A percentile compares a stretch with the other conserved stretches of the same genome.
phyloP scores from a whole-genome alignment of 2,329 filamentous ascomycete genomes.

The Arthrobotrys iridis region DNA sequence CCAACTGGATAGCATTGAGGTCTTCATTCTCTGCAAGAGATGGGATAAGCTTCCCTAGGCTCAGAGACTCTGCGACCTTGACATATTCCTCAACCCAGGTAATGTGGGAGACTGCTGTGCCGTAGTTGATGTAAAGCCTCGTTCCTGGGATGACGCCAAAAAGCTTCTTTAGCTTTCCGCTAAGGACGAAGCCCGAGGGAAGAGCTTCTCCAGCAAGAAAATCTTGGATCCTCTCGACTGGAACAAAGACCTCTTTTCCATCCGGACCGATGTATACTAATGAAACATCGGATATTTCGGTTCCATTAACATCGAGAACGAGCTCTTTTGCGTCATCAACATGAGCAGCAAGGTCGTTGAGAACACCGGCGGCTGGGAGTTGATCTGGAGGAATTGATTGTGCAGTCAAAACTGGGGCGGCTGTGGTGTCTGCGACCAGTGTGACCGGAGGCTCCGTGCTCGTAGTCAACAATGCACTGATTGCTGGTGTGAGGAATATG shows the following conservation, averaged over 20 bases:
- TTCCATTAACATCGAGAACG: neutral
- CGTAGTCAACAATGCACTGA: constrained; percentile 7
- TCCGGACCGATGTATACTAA: neutral
- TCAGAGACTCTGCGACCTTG: constrained; percentile 2
- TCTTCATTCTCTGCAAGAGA: neutral
- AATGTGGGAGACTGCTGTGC: constrained; percentile 4
- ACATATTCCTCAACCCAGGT: constrained; percentile 22
- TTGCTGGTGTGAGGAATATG: constrained; percentile 15
- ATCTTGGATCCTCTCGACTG: neutral
- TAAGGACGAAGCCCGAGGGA: constrained; percentile 7
- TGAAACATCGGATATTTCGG: neutral
- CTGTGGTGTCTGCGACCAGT: neutral
- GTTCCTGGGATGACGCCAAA: constrained; percentile 5
- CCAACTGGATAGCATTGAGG: constrained; percentile 15
- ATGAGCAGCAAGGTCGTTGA: constrained; percentile 10
- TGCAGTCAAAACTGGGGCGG: constrained; percentile 6
- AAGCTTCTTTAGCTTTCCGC: constrained; percentile 6
- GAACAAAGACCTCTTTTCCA: neutral
- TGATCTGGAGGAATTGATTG: constrained; percentile 17
- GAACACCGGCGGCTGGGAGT: neutral
- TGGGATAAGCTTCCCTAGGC: constrained; percentile 13
- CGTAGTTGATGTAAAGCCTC: constrained; percentile 7
- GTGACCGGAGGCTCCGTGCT: constrained; percentile 18
- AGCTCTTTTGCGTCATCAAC: constrained; percentile 1
- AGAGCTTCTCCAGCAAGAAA: constrained; percentile 1